Conservation (phyloP, 306 rosid species). For the Rosa lucieae region DNA sequence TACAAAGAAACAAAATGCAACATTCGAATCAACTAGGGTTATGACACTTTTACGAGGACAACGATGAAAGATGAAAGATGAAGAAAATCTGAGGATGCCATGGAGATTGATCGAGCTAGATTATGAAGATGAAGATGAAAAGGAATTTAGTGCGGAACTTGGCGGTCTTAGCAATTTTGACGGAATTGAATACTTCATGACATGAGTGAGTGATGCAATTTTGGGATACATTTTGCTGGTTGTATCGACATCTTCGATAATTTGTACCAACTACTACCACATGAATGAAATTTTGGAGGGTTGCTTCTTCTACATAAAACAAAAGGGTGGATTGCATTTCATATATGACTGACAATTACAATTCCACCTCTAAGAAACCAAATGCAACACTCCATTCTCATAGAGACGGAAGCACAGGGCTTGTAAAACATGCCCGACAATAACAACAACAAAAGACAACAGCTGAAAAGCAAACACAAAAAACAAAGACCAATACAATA, state of each 20-base stretch:
- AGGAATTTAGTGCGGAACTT: too few species aligned
- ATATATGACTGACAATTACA: constrained; percentile 6
- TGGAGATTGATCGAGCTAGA: neutral
- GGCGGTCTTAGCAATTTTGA: too few species aligned
- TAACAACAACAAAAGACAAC: neutral
- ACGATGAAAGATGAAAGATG: neutral
- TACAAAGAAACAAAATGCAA: too few species aligned
- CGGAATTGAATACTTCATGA: neutral
- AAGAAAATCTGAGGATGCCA: neutral
- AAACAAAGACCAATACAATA: neutral
- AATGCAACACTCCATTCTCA: constrained; percentile 1
- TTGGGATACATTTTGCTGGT: neutral
- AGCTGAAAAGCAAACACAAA: neutral
- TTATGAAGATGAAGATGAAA: neutral
- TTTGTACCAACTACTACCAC: neutral
- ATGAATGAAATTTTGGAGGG: too few species aligned
- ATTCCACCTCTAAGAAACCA: neutral
- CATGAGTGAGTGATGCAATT: neutral
- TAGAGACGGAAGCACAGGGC: constrained; percentile 10
- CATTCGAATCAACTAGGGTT: too few species aligned
- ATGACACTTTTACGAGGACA: neutral
- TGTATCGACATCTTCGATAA: neutral
- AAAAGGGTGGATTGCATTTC: constrained; percentile 7
- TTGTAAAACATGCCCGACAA: neutral
- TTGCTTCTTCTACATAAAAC: neutral